These are phyloP conservation scores for Phialophora expanda DNA, from an alignment of 2,329 filamentous ascomycete species.

Conservation along the genomic window DNA sequence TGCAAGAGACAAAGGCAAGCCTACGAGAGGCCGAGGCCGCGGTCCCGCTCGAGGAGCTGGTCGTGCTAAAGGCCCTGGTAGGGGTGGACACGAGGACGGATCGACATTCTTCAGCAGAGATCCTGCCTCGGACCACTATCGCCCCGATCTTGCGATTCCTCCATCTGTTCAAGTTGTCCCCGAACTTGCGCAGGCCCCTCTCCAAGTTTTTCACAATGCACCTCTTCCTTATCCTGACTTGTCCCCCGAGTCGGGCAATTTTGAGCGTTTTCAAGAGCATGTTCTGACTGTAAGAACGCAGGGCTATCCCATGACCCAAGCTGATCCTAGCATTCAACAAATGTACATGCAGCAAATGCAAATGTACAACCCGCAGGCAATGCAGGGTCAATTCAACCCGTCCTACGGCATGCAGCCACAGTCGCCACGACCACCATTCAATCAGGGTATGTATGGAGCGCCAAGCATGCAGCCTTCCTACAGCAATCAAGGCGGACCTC, in stretches of 20 bases:
- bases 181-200: conserved; percentile 19
- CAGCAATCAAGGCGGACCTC: conserved; percentile 51
- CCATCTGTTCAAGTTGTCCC: conserved; percentile 28
- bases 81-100: conserved; percentile 40
- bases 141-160: conserved; percentile 36
- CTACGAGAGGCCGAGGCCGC: conserved; percentile 35
- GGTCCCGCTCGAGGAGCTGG: conserved; percentile 37
- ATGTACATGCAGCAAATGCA: conserved; percentile 35
- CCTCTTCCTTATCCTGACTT: conserved; percentile 59
- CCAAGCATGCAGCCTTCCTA: conserved; percentile 60
- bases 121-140: conserved; percentile 40
- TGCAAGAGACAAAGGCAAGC: conserved; percentile 46
- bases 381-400: conserved; percentile 42
- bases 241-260: conserved; percentile 71
- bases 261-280: conserved; percentile 75
- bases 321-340: conserved; percentile 40
- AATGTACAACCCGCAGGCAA: conserved; percentile 29
- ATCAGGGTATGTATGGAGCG: conserved; percentile 54
- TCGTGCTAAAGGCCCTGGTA: conserved; percentile 37
- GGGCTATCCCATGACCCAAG: conserved; percentile 37
- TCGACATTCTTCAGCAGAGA: conserved; percentile 40
- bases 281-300: conserved; percentile 71
- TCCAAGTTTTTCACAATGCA: conserved; percentile 36
- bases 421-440: conserved; percentile 55
- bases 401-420: conserved; percentile 49